Evolutionary conservation across 2,329 filamentous ascomycete species (phyloP), one percentile per base, ranked within the genome.

Genomic region (Alternaria viburni): DNA sequence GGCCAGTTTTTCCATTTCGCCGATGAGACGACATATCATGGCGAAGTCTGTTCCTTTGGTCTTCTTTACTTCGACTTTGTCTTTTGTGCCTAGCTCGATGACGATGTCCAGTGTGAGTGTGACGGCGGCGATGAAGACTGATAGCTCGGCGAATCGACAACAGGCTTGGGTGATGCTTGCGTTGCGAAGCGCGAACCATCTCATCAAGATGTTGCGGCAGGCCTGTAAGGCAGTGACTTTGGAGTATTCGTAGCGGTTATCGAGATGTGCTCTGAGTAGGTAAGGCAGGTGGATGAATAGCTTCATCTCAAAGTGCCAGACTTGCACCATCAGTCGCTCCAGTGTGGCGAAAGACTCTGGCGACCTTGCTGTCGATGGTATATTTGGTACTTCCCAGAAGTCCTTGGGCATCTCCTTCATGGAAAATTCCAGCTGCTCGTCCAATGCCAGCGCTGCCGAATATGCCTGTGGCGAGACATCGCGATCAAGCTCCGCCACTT

Each of bases 341-440:
- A 79, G 54, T 3, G 72, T 69, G 5, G 66, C 69, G 12, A 63
- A 70, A 4, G 71, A 76, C 54, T 77, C 76, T 1, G 72, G 66
- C 6, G 75, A 73, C 13, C 72, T 71, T 46, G 75, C 75, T 8
- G 76, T 78, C 1, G 74, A 69, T 4, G 76, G 75, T 10, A 79
- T 70, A 43, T 78, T 79, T 3, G 77, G 77, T 4, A 79, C 75
- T 30, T 78, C 76, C 77, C 77, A 79, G 49, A 78, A 79, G 12
- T 77, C 74, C 19, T 74, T 73, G 6, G 74, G 69, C 58, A 76
- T 59, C 47, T 71, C 65, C 46, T 66, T 77, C 74, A 77, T 75
- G 45, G 69, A 65, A 0, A 47, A 62, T 44, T 79, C 77, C 1
- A 79, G 52, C 25, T 74, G 71, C 55, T 79, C 76, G 41, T 79